Percentiles rank a stretch among this genome's conserved stretches.
Evolutionary conservation across 345 rosid genomes (phyloP).

Genomic region (Arabidopsis suecica): DNA sequence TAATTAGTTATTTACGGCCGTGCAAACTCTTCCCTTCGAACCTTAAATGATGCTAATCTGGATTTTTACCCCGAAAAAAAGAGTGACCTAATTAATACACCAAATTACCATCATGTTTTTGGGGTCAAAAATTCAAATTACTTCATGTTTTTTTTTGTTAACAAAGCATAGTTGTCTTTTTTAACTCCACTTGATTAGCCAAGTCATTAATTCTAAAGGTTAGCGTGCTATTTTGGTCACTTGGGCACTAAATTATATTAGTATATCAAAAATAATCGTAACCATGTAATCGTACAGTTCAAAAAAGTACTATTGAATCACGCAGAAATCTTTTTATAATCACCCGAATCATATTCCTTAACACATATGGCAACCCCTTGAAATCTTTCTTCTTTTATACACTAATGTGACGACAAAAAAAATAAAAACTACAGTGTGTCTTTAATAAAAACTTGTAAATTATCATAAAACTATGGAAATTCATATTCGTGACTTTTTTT

Average conservation of each 20-base stretch:
- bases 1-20: conserved; percentile 9
- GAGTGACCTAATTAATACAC: too few relatives aligned
- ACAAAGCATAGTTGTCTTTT: neutral
- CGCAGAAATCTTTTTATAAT: neutral
- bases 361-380: conserved; percentile 24
- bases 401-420: too few relatives aligned
- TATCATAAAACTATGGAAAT: too few relatives aligned
- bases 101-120: neutral
- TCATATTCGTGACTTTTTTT: too few relatives aligned
- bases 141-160: neutral
- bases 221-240: neutral
- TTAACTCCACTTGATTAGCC: neutral
- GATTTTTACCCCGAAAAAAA: too few relatives aligned
- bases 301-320: conserved; percentile 1
- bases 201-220: neutral
- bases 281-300: too few relatives aligned
- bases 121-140: neutral
- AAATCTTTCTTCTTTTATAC: conserved; percentile 11
- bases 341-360: conserved; percentile 38
- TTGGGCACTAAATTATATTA: too few relatives aligned
- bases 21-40: neutral
- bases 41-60: neutral
- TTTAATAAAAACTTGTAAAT: too few relatives aligned
- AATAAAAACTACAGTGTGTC: too few relatives aligned
- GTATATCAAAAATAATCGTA: too few relatives aligned